phyloP scores from a whole-genome alignment of 2,329 filamentous ascomycete genomes.

The Chrysoporthe deuterocubensis region DNA sequence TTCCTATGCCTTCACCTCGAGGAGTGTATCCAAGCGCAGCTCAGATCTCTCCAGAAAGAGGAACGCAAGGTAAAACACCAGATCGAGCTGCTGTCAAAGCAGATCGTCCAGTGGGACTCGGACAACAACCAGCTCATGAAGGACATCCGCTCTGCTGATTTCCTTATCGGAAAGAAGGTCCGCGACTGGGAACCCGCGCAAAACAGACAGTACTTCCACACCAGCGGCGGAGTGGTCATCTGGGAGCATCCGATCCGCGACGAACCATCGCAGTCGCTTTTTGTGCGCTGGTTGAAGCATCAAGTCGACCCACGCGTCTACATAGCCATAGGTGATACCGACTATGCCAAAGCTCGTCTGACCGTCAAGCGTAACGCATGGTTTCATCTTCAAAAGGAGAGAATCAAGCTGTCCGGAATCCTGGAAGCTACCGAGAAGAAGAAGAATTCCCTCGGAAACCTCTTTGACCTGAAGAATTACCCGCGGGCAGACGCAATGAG shows the following conservation, averaged over 20 bases:
- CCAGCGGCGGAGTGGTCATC: background rate
- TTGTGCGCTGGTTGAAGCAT: constrained; percentile 2
- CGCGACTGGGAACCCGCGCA: background rate
- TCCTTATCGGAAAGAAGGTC: background rate
- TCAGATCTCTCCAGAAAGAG: constrained; percentile 11
- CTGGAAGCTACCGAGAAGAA: background rate
- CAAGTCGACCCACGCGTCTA: background rate
- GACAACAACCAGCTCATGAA: constrained; percentile 9
- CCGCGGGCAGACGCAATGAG: background rate
- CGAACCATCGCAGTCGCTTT: background rate
- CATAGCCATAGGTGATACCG: background rate
- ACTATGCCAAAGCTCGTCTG: background rate
- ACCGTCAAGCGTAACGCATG: background rate
- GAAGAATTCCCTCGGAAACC: background rate
- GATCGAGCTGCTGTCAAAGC: background rate
- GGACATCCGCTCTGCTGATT: constrained; percentile 12
- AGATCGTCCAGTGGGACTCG: constrained; percentile 15
- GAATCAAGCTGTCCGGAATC: background rate
- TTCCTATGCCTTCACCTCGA: constrained; percentile 14
- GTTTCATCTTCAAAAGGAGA: background rate
- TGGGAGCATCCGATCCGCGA: background rate
- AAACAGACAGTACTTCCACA: background rate
- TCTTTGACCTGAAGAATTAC: background rate
- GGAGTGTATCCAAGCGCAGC: background rate
- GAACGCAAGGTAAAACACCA: constrained; percentile 2